Conservation (phyloP, 2,329 filamentous ascomycete genomes). For the Diaporthe humulicola region DNA sequence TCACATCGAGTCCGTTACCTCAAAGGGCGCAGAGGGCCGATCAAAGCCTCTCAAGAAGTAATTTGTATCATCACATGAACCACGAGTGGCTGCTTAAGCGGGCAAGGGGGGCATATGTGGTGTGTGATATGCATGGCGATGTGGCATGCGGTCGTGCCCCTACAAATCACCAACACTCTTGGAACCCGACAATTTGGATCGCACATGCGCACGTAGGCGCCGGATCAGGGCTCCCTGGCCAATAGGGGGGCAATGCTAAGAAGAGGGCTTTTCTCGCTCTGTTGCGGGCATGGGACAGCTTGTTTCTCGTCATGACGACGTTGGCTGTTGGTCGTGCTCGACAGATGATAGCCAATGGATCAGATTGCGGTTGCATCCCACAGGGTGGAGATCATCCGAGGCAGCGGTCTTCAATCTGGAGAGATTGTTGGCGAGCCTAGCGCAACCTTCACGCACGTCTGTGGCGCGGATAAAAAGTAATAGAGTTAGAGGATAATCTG, state of each 20-base stretch:
- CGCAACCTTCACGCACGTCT: neutral
- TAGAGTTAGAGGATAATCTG: neutral
- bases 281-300: constrained; percentile 12
- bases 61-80: neutral
- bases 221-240: neutral
- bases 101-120: constrained; percentile 6
- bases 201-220: constrained; percentile 24
- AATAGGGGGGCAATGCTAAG: neutral
- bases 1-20: neutral
- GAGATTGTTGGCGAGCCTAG: neutral
- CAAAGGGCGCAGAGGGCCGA: neutral
- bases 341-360: constrained; percentile 29
- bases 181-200: constrained; percentile 29
- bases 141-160: neutral
- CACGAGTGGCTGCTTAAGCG: constrained; percentile 27
- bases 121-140: neutral
- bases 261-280: neutral
- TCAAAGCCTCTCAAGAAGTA: neutral
- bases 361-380: constrained; percentile 10
- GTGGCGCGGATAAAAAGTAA: neutral
- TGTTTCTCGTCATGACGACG: constrained; percentile 1
- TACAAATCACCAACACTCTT: constrained; percentile 14
- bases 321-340: constrained; percentile 28
- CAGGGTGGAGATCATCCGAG: neutral
- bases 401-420: neutral